Evolutionary conservation across 306 rosid species (phyloP), one percentile per base, ranked within the genome.

Genomic region (Casuarina glauca): DNA sequence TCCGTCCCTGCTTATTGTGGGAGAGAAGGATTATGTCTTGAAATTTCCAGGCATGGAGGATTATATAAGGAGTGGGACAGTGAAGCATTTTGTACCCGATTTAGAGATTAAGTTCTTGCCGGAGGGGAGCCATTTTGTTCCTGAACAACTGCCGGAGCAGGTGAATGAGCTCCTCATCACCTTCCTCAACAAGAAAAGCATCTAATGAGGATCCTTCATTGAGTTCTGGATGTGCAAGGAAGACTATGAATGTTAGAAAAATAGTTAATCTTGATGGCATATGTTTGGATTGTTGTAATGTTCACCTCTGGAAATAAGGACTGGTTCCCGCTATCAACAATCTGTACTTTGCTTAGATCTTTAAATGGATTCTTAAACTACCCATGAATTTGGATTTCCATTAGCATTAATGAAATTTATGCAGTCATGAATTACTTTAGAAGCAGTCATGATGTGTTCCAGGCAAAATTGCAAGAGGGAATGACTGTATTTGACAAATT

Each of bases 121-220:
- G 38, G 90, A 89, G 67, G 96, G 96, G 73, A 72, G 42, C 19
- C 96, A 87, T 74, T 91, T 87, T 81, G 82, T 86, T 50, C 89
- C 81, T 4, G 91, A 91, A 71, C 93, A 89, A 74, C 61, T 81
- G 36, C 91, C 89, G 6, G 82, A 89, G 69, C 77, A 87, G 76
- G 80, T 89, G 52, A 89, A 89, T 83, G 78, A 86, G 74, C 86
- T 84, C 67, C 77, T 91, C 66, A 68, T 89, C 72, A 66, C 76
- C 52, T 86, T 89, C 86, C 86, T 89, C 17, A 73, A 74, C 79
- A 87, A 87, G 38, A 89, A 84, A 50, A 75, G 76, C 26, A 54
- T 51, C 82, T 87, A 82, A 89, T n/a, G 41, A 9, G 6, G 20
- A 39, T 8, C 15, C 10, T 67, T 16, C 5, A 60, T 4, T 4